Percentiles rank a stretch among this genome's conserved stretches.
These are phyloP conservation scores for Botryotinia convoluta DNA, from an alignment of 2,329 filamentous ascomycete genomes.

Conservation along the genomic window DNA sequence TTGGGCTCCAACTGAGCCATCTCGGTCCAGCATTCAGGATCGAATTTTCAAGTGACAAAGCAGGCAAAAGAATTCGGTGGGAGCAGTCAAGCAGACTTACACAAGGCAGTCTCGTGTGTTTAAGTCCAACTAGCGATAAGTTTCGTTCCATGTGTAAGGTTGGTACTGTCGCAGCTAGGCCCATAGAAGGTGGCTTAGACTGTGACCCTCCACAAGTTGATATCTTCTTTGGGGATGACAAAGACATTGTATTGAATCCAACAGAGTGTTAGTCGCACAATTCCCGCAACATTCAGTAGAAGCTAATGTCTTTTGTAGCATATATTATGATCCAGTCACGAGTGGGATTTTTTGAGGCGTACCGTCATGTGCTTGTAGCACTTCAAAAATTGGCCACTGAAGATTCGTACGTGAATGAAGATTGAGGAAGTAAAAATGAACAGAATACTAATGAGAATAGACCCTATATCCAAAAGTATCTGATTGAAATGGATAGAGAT, in stretches of 20 bases:
- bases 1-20: slow-evolving; percentile 60
- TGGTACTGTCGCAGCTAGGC: slow-evolving; percentile 69
- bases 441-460: neutral
- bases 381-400: slow-evolving; percentile 54
- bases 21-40: slow-evolving; percentile 65
- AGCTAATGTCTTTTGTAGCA: slow-evolving; percentile 23
- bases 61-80: slow-evolving; percentile 67
- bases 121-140: slow-evolving; percentile 54
- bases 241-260: slow-evolving; percentile 67
- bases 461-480: slow-evolving; percentile 14
- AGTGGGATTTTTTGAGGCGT: slow-evolving; percentile 72
- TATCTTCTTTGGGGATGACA: slow-evolving; percentile 62
- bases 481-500: slow-evolving; percentile 14
- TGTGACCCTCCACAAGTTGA: slow-evolving; percentile 71
- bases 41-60: slow-evolving; percentile 65
- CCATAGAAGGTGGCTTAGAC: slow-evolving; percentile 57
- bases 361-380: slow-evolving; percentile 68
- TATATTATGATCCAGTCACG: slow-evolving; percentile 74
- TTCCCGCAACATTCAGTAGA: neutral
- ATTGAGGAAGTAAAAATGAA: neutral
- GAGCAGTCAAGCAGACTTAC: slow-evolving; percentile 51
- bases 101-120: slow-evolving; percentile 52
- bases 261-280: slow-evolving; percentile 49
- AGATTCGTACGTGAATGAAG: slow-evolving; percentile 11
- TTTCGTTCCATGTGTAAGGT: slow-evolving; percentile 67